Base-by-base conservation (phyloP, 192 early-diverging fungal species). In the Coemansia brasiliensis region DNA sequence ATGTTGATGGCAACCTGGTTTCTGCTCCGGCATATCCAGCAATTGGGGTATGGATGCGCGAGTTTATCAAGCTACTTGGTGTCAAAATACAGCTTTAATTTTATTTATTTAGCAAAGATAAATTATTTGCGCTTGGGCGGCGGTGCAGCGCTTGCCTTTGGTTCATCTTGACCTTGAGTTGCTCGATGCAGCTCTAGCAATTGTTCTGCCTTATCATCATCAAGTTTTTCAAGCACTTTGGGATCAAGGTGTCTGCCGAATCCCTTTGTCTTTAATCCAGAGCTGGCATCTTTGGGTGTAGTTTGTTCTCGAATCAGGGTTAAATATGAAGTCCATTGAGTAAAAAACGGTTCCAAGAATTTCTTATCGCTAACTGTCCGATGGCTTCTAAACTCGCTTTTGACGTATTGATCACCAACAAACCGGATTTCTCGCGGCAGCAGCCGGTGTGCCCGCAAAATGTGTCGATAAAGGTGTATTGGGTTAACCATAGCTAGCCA, bases 361-460 rank as follows among this genome's bases (percentile, higher is more conserved):
- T 57, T 63, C 40, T 55, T 56, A 13, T 80, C 77, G 4, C 59
- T 74, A 12, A 80, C 67, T 10, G 55, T 46, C 17, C 55, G 53
- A 50, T 80, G 77, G 55, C 61, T 80, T 35, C 72, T 55, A 40
- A 80, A 80, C 59, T 80, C 77, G 12, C 66, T 57, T 10, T 67
- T 60, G 26, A 80, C 77, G 43, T 80, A 80, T 52, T 80, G 70
- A 60, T 80, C 77, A 16, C 77, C 77, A n/a, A 80, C 63, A 64
- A 74, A 80, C 51, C 77, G 61, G 45, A 80, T 69, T 42, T 74
- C 63, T 10, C 60, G 66, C 10, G 77, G 77, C 35, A 80, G 57
- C 37, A 43, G 57, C 21, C 77, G 54, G 39, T 80, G 77, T 10
- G 45, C 38, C 2, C 72, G 59, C 24, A 80, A 50, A 39, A 80